These are phyloP conservation scores for Botrytis byssoidea DNA, from an alignment of 2,329 filamentous ascomycete genomes.

Conservation along the genomic window DNA sequence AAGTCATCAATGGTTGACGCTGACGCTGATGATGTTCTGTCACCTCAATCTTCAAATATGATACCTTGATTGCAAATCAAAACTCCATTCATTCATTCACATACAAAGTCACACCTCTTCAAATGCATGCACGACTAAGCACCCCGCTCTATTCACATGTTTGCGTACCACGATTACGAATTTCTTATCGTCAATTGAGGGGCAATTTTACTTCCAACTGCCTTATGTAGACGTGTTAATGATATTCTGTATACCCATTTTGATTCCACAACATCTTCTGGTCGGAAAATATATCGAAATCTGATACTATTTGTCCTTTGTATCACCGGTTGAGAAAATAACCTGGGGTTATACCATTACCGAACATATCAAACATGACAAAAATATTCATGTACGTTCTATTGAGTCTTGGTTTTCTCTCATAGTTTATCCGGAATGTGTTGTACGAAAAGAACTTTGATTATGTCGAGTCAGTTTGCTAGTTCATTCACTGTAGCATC, in stretches of 20 bases:
- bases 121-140: background rate
- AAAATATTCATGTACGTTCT: conserved; percentile 10
- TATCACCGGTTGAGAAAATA: background rate
- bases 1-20: background rate
- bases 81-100: background rate
- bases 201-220: background rate
- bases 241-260: background rate
- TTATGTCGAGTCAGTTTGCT: background rate
- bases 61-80: background rate
- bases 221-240: background rate
- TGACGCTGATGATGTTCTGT: background rate
- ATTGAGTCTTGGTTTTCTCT: background rate
- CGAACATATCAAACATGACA: background rate
- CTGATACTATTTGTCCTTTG: background rate
- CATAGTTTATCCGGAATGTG: background rate
- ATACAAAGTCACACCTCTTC: background rate
- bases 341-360: background rate
- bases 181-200: background rate
- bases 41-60: background rate
- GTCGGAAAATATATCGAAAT: background rate
- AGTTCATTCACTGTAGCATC: background rate
- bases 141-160: background rate
- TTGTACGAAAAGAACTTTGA: background rate
- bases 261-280: background rate
- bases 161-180: background rate